Conservation (phyloP, 257 asterid genomes). For the Eustoma russellianum region DNA sequence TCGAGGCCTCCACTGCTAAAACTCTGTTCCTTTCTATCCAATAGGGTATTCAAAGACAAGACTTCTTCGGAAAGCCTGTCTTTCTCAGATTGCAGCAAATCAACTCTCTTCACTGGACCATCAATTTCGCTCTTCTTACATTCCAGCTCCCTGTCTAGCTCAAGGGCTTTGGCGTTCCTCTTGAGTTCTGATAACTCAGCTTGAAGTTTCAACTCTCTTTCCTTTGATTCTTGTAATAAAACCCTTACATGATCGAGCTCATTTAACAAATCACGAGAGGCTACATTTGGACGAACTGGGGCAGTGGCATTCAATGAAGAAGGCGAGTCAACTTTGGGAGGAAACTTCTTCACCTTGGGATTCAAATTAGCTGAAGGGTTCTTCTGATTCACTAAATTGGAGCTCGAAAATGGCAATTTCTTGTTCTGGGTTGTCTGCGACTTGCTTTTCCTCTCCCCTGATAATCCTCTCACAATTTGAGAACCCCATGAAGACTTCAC, state of each 20-base stretch:
- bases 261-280: constrained; percentile 56
- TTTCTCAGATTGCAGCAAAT: constrained; percentile 47
- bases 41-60: constrained; percentile 26
- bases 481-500: constrained; percentile 87
- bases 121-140: constrained; percentile 43
- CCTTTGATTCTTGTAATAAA: constrained; percentile 76
- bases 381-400: constrained; percentile 33
- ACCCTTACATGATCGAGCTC: constrained; percentile 84
- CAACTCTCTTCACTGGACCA: constrained; percentile 47
- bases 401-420: constrained; percentile 33
- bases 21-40: constrained; percentile 31
- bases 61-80: constrained; percentile 42
- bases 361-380: constrained; percentile 24
- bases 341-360: constrained; percentile 67
- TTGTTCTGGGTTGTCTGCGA: constrained; percentile 41
- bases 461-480: constrained; percentile 69
- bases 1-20: constrained; percentile 22
- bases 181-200: constrained; percentile 52
- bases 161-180: constrained; percentile 37
- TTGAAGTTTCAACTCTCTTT: constrained; percentile 61
- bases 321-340: constrained; percentile 47
- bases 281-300: constrained; percentile 73
- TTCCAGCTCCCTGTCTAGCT: constrained; percentile 53
- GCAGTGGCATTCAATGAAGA: constrained; percentile 46
- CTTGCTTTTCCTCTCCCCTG: constrained; percentile 60